Evolutionary conservation across 495 filamentous ascomycete species (phyloP).

Genomic region (Aspergillus cavernicola): DNA sequence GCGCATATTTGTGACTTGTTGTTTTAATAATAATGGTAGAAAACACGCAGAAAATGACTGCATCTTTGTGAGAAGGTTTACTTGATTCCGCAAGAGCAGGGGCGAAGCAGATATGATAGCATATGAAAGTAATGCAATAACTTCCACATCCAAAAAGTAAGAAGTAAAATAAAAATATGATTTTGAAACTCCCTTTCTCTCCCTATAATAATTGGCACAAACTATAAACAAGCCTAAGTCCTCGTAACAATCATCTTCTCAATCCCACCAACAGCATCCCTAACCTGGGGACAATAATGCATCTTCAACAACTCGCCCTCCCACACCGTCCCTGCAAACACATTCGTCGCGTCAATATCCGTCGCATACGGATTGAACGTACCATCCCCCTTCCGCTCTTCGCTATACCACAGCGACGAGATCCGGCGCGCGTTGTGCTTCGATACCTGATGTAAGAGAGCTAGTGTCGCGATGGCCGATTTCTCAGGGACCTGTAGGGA

Average conservation of each 20-base stretch:
- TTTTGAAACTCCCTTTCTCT: background rate
- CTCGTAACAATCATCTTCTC: conserved; percentile 55
- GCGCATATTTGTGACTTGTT: too few species aligned
- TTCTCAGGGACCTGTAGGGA: conserved; percentile 88
- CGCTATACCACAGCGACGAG: conserved; percentile 72
- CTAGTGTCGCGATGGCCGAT: conserved; percentile 70
- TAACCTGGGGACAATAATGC: conserved; percentile 84
- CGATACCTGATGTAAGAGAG: conserved; percentile 67
- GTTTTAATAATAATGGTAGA: too few species aligned
- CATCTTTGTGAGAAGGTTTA: too few species aligned
- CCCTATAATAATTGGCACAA: background rate
- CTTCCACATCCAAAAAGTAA: too few species aligned
- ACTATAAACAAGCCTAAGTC: conserved; percentile 22
- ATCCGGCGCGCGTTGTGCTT: conserved; percentile 70
- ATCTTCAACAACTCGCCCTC: conserved; percentile 81
- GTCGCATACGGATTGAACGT: conserved; percentile 52
- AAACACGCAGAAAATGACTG: too few species aligned
- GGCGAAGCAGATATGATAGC: too few species aligned
- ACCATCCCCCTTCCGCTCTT: conserved; percentile 85
- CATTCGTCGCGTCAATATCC: conserved; percentile 77
- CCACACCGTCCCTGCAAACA: conserved; percentile 87
- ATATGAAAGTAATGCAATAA: too few species aligned
- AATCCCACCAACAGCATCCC: conserved; percentile 67
- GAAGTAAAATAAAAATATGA: too few species aligned
- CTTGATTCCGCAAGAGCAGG: too few species aligned